Percentiles rank a stretch among this genome's conserved stretches.
Evolutionary conservation across 805 yeast genomes (phyloP).

Genomic region (Ogataea wickerhamii): DNA sequence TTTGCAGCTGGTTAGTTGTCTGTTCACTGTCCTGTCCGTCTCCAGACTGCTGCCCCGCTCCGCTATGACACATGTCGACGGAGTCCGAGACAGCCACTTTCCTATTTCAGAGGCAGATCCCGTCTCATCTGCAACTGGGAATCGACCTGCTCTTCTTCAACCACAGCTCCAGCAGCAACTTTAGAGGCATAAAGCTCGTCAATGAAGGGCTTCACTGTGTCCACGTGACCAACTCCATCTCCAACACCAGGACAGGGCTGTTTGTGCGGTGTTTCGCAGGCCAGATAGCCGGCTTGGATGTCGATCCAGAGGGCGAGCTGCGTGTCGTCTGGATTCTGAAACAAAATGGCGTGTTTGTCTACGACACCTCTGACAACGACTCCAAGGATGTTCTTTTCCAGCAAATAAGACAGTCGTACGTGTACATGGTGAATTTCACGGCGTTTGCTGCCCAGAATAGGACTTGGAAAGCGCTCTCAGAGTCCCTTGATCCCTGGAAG

Average conservation of each 20-base stretch:
- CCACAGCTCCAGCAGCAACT: slow-evolving; percentile 2
- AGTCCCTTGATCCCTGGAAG: slow-evolving; percentile 2
- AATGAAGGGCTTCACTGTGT: slow-evolving; percentile 51
- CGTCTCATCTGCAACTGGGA: slow-evolving; percentile 19
- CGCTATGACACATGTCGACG: too few relatives aligned
- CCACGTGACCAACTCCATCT: slow-evolving; percentile 42
- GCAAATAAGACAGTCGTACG: slow-evolving; percentile 6
- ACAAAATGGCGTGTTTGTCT: slow-evolving; percentile 3
- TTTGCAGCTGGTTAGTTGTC: too few relatives aligned
- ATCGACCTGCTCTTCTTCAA: slow-evolving; percentile 25
- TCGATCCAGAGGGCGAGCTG: slow-evolving; percentile 30
- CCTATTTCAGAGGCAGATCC: slow-evolving; percentile 11
- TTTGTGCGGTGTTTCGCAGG: slow-evolving; percentile 34
- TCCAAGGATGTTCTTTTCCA: slow-evolving; percentile 1
- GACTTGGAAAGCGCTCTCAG: slow-evolving; percentile 26
- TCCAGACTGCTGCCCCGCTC: too few relatives aligned
- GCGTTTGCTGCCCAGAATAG: slow-evolving; percentile 23
- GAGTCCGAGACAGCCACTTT: slow-evolving; percentile 17
- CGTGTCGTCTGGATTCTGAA: slow-evolving; percentile 7
- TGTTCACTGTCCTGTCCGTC: too few relatives aligned
- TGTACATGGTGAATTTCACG: slow-evolving; percentile 21
- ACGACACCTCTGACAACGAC: slow-evolving; percentile 5
- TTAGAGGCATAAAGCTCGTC: slow-evolving; percentile 49
- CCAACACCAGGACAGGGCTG: slow-evolving; percentile 41
- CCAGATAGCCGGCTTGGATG: slow-evolving; percentile 9